Evolutionary conservation across 768 basidiomycete genomes (phyloP).

Genomic region (Amylocystis lapponica): DNA sequence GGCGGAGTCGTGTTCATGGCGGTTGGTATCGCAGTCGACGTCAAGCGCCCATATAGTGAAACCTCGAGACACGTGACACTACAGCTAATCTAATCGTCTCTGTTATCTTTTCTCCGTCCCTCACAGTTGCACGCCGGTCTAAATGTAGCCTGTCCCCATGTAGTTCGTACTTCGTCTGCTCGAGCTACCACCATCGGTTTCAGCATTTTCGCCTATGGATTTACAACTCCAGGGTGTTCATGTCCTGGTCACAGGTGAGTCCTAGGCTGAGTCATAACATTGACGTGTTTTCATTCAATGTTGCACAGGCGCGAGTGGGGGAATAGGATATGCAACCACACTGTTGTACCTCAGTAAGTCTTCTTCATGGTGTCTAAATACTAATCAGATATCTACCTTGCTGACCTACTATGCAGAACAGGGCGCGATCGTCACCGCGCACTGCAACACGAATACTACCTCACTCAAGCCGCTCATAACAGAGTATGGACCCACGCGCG

Average conservation of each 20-base stretch:
- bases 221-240: conserved; percentile 54
- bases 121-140: no score
- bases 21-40: no score
- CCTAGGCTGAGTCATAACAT: neutral
- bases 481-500: conserved; percentile 28
- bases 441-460: conserved; percentile 52
- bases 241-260: conserved; percentile 61
- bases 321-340: conserved; percentile 63
- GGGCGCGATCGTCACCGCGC: conserved; percentile 66
- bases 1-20: no score
- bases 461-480: conserved; percentile 37
- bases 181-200: no score
- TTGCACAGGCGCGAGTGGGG: conserved; percentile 63
- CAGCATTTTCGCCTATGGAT: conserved; percentile 50
- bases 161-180: no score
- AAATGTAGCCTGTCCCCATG: no score
- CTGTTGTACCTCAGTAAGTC: conserved; percentile 51
- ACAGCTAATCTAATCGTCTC: no score
- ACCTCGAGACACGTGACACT: no score
- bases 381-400: neutral
- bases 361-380: neutral
- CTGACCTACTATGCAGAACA: conserved; percentile 39
- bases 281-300: neutral
- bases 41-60: no score
- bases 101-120: no score